Conservation (phyloP, 495 filamentous ascomycete genomes). For the Penicillium atrosanguineum region DNA sequence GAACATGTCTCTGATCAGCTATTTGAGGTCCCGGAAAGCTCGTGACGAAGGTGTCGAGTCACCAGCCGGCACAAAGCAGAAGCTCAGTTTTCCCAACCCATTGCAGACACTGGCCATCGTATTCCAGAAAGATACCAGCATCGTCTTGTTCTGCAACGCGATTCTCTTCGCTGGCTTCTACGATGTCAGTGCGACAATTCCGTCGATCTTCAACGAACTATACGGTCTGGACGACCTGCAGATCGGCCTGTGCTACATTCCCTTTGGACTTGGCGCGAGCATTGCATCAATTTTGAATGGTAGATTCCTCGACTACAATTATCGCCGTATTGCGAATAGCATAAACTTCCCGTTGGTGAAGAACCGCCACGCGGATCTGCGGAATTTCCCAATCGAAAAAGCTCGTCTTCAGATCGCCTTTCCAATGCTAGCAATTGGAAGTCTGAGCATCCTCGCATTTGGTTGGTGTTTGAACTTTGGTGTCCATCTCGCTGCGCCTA, state of each 20-base stretch:
- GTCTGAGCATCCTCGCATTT: conserved; percentile 35
- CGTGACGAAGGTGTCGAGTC: conserved; percentile 16
- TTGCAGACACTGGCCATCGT: conserved; percentile 64
- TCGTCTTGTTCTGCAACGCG: conserved; percentile 43
- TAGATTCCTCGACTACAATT: conserved; percentile 62
- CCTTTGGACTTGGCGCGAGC: conserved; percentile 55
- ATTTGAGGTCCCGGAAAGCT: conserved; percentile 26
- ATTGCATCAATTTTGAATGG: conserved; percentile 87
- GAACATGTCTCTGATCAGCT: conserved; percentile 35
- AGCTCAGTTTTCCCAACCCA: conserved; percentile 67
- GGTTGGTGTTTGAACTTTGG: conserved; percentile 38
- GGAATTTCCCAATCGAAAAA: conserved; percentile 61
- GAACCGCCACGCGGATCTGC: conserved; percentile 51
- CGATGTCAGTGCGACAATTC: conserved; percentile 40
- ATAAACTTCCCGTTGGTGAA: conserved; percentile 47
- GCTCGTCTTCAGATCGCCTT: conserved; percentile 56
- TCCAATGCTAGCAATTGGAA: conserved; percentile 36
- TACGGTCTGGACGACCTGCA: conserved; percentile 50
- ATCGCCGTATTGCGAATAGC: conserved; percentile 35
- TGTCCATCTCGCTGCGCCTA: conserved; percentile 41
- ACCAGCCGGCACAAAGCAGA: conserved; percentile 30
- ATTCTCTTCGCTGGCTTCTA: conserved; percentile 47
- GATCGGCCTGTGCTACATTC: conserved; percentile 49
- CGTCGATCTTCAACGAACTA: conserved; percentile 36
- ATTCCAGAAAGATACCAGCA: conserved; percentile 48